Evolutionary conservation across 208 protist genomes (phyloP).

Genomic region (Trypanosoma grayi): DNA sequence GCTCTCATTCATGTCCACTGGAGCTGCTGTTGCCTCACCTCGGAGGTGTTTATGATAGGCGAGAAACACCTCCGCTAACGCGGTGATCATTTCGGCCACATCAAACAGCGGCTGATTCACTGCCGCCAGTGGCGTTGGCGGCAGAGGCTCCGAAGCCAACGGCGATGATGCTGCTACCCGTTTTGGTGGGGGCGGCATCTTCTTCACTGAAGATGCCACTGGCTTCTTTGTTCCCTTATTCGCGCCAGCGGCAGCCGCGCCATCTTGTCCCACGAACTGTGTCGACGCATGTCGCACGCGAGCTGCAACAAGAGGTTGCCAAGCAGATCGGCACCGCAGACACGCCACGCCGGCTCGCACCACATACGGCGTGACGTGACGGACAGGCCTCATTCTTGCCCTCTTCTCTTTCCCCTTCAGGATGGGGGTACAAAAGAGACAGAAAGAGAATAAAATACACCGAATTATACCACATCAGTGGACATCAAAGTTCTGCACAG

Average conservation of each 20-base stretch:
- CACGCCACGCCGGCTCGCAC: neutral
- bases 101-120: conserved; percentile 6
- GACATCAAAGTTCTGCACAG: too few relatives aligned
- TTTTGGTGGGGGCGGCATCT: conserved; percentile 14
- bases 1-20: neutral
- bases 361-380: neutral
- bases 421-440: neutral
- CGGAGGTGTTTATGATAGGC: conserved; percentile 7
- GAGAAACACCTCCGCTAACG: conserved; percentile 8
- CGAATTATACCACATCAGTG: too few relatives aligned
- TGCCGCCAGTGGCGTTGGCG: neutral
- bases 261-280: conserved; percentile 6
- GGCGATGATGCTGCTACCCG: neutral
- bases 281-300: neutral
- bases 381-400: neutral
- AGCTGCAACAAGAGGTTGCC: neutral
- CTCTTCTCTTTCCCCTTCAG: neutral
- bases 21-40: neutral
- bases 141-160: neutral
- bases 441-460: too few relatives aligned
- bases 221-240: neutral
- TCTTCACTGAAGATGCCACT: conserved; percentile 10
- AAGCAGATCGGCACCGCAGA: neutral
- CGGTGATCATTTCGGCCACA: conserved; percentile 15
- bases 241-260: neutral